These are phyloP conservation scores for Cystobasidium pallidum DNA, from an alignment of 1,284 basidiomycete genomes.

Conservation along the genomic window DNA sequence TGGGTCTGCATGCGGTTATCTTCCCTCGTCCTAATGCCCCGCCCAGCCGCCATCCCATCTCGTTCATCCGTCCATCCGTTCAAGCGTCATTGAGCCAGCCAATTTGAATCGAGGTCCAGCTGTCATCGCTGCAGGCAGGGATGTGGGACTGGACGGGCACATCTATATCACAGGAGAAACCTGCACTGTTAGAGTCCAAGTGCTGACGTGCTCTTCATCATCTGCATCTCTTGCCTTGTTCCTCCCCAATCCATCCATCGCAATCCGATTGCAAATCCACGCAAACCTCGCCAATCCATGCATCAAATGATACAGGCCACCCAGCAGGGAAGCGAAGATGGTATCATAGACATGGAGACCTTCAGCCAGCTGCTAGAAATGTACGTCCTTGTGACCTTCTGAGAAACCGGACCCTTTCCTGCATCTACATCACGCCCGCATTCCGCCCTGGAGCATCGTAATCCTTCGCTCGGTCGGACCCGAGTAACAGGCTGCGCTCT, in stretches of 20 bases:
- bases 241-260: too few relatives aligned
- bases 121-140: too few relatives aligned
- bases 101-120: too few relatives aligned
- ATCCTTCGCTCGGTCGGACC: too few relatives aligned
- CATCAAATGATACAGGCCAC: not conserved
- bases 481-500: too few relatives aligned
- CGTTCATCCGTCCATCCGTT: not conserved
- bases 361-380: conserved; percentile 59
- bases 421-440: not conserved
- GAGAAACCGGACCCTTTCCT: not conserved
- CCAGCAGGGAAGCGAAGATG: conserved; percentile 19
- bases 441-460: not conserved
- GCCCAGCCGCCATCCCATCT: not conserved
- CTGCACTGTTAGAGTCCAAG: too few relatives aligned
- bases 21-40: too few relatives aligned
- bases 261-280: too few relatives aligned
- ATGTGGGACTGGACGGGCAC: not conserved
- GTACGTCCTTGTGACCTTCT: not conserved
- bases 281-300: not conserved
- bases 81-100: too few relatives aligned
- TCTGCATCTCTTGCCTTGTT: too few relatives aligned
- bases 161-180: too few relatives aligned
- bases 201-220: too few relatives aligned
- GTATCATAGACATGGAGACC: conserved; percentile 58
- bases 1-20: conserved; percentile 5